Conservation (phyloP, 352 stramenopile species). For the Phytophthora sp. region DNA sequence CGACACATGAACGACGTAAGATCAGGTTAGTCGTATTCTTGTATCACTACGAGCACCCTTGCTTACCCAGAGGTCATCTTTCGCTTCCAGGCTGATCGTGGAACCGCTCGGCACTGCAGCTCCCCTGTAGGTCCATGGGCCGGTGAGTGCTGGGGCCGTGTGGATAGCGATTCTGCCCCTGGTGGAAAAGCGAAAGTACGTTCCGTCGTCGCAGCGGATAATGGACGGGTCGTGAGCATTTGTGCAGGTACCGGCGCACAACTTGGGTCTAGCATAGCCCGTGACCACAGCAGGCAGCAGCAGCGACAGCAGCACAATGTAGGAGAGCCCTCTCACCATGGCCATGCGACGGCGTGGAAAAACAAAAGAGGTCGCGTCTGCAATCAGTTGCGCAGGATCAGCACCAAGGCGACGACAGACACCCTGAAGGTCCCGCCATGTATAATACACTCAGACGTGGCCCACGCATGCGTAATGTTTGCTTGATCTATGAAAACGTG, state of each 20-base stretch:
- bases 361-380: not conserved
- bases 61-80: constrained; percentile 50
- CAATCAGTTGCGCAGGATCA: not conserved
- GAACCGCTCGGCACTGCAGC: constrained; percentile 43
- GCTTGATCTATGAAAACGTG: too few relatives aligned
- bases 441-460: too few relatives aligned
- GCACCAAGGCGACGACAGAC: too few relatives aligned
- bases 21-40: not conserved
- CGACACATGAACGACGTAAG: too few relatives aligned
- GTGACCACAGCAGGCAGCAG: constrained; percentile 8
- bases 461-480: too few relatives aligned
- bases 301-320: constrained; percentile 15
- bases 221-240: constrained; percentile 52
- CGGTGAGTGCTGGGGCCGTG: constrained; percentile 38
- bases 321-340: constrained; percentile 12
- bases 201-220: constrained; percentile 39
- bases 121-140: constrained; percentile 46
- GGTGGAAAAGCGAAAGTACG: constrained; percentile 56
- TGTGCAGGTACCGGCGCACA: constrained; percentile 22
- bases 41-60: not conserved
- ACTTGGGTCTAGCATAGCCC: constrained; percentile 18
- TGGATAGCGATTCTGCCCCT: constrained; percentile 48
- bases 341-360: not conserved
- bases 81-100: constrained; percentile 46
- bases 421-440: too few relatives aligned